phyloP scores from a whole-genome alignment of 768 basidiomycete genomes.

The Mycena chlorophos region DNA sequence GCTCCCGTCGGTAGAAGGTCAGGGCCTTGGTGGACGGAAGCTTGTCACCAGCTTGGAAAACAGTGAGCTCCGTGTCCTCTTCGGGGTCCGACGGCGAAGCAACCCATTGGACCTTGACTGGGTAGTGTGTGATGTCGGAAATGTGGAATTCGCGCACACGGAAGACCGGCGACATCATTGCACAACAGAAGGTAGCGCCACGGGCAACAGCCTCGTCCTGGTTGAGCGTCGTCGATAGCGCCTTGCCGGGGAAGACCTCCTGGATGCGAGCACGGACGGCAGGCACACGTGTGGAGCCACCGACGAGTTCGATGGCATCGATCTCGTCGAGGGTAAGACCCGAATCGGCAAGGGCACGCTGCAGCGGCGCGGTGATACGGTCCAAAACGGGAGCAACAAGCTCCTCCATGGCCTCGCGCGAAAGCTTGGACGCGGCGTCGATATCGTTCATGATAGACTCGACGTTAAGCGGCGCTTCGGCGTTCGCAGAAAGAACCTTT shows the following conservation, averaged over 20 bases:
- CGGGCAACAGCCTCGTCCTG: slow-evolving; percentile 97
- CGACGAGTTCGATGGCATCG: slow-evolving; percentile 89
- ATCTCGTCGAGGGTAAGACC: slow-evolving; percentile 82
- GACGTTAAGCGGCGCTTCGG: slow-evolving; percentile 85
- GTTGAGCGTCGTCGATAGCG: slow-evolving; percentile 91
- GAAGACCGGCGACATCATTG: slow-evolving; percentile 97
- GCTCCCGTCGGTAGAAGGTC: slow-evolving; percentile 86
- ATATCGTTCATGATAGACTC: slow-evolving; percentile 97
- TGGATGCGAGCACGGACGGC: slow-evolving; percentile 88
- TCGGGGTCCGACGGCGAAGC: slow-evolving; percentile 70
- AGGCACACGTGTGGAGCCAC: slow-evolving; percentile 91
- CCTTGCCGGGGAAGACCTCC: slow-evolving; percentile 76
- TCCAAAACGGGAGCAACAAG: slow-evolving; percentile 77
- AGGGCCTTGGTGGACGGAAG: slow-evolving; percentile 95
- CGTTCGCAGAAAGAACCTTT: slow-evolving; percentile 94
- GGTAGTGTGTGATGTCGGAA: slow-evolving; percentile 82
- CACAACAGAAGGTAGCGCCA: slow-evolving; percentile 95
- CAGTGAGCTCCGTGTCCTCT: slow-evolving; percentile 88
- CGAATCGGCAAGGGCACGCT: slow-evolving; percentile 77
- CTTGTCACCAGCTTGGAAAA: slow-evolving; percentile 83
- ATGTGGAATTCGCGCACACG: slow-evolving; percentile 93
- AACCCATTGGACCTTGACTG: slow-evolving; percentile 90
- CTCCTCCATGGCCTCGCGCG: slow-evolving; percentile 78
- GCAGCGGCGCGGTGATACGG: slow-evolving; percentile 72
- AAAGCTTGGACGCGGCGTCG: slow-evolving; percentile 85